phyloP scores from a whole-genome alignment of 2,329 filamentous ascomycete genomes.

The Simplicillium aogashimaense region DNA sequence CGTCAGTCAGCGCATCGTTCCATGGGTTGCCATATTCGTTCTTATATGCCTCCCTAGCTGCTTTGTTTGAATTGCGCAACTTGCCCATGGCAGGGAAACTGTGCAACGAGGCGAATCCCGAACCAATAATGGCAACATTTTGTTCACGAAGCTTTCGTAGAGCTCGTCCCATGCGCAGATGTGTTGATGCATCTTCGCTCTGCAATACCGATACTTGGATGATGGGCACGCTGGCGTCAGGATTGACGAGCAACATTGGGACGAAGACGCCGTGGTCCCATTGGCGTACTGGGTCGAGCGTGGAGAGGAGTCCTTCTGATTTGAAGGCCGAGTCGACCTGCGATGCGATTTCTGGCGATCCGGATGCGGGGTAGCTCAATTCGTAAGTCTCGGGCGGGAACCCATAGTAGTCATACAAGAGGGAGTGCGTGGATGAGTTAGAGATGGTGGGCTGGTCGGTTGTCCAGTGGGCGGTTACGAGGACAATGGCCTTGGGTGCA shows the following conservation, averaged over 20 bases:
- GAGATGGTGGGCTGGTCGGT: conserved; percentile 39
- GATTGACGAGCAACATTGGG: conserved; percentile 43
- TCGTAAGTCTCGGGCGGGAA: conserved; percentile 46
- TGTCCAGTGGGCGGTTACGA: conserved; percentile 51
- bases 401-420: conserved; percentile 50
- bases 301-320: conserved; percentile 31
- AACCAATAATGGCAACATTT: conserved; percentile 50
- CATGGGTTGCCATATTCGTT: conserved; percentile 23
- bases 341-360: conserved; percentile 40
- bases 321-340: conserved; percentile 35
- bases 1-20: conserved; percentile 35
- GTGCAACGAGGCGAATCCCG: conserved; percentile 49
- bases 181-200: conserved; percentile 36
- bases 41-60: conserved; percentile 14
- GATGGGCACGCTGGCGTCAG: conserved; percentile 40
- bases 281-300: conserved; percentile 27
- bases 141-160: conserved; percentile 36
- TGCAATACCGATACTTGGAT: conserved; percentile 46
- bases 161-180: conserved; percentile 43
- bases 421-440: conserved; percentile 31
- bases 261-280: conserved; percentile 56
- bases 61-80: conserved; percentile 15
- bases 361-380: conserved; percentile 46
- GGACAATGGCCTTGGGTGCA: conserved; percentile 39
- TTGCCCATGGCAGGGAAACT: conserved; percentile 38